phyloP scores from a whole-genome alignment of 1,284 basidiomycete genomes.

The Volvariella surrecta region DNA sequence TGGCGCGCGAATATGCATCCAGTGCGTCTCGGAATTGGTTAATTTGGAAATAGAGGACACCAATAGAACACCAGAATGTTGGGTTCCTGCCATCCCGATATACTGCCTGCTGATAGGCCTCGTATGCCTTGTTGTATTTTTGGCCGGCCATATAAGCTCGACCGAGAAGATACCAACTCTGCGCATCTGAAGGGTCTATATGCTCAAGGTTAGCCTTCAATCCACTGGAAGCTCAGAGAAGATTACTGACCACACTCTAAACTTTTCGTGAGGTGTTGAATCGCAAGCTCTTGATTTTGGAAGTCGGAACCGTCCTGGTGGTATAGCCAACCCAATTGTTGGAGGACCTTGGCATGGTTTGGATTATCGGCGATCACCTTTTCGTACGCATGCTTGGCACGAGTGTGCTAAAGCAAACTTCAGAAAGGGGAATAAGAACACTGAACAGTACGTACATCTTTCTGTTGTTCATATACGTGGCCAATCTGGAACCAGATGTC shows the following conservation, averaged over 20 bases:
- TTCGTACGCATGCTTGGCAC: conserved; percentile 94
- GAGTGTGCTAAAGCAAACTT: conserved; percentile 56
- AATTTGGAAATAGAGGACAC: conserved; percentile 99
- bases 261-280: conserved; percentile 90
- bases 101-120: conserved; percentile 98
- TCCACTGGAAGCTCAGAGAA: conserved; percentile 1
- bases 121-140: conserved; percentile 99
- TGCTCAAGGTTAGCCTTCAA: conserved; percentile 5
- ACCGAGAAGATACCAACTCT: conserved; percentile 98
- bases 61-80: conserved; percentile 99
- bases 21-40: conserved; percentile 98
- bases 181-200: conserved; percentile 87
- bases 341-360: conserved; percentile 92
- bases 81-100: conserved; percentile 98
- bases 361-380: conserved; percentile 94
- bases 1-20: conserved; percentile 97
- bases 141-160: conserved; percentile 99
- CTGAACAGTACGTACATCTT: conserved; percentile 59
- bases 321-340: conserved; percentile 97
- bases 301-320: conserved; percentile 92
- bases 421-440: conserved; percentile 9
- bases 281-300: conserved; percentile 92
- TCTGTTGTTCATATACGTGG: conserved; percentile 96
- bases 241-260: conserved; percentile 75
- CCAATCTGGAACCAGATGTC: conserved; percentile 99